Evolutionary conservation across 2,329 filamentous ascomycete genomes (phyloP).

Genomic region (Pseudogymnoascus sp.): DNA sequence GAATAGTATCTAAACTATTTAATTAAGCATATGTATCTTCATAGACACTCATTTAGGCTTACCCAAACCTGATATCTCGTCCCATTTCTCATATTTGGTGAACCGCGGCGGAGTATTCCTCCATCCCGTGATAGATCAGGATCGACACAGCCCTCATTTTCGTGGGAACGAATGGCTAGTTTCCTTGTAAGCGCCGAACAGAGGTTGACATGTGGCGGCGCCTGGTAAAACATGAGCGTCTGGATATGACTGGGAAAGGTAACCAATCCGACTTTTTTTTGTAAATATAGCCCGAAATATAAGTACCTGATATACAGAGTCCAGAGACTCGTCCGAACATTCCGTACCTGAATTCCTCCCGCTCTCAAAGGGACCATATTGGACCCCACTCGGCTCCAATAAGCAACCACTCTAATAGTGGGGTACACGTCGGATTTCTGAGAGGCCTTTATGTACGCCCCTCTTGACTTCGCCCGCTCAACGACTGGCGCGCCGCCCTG

Average conservation of each 20-base stretch:
- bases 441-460: background rate
- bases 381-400: background rate
- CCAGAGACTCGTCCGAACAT: background rate
- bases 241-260: background rate
- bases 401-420: background rate
- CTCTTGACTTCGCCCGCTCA: conserved; percentile 6
- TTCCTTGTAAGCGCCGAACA: background rate
- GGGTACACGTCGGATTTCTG: background rate
- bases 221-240: background rate
- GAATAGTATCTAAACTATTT: background rate
- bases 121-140: background rate
- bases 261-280: background rate
- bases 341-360: conserved; percentile 2
- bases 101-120: background rate
- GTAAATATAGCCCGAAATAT: background rate
- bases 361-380: background rate
- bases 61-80: background rate
- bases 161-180: background rate
- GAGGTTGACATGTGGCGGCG: background rate
- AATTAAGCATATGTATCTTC: background rate
- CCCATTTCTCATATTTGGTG: background rate
- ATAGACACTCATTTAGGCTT: background rate
- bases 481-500: background rate
- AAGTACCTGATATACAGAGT: background rate
- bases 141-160: conserved; percentile 1